Conservation (phyloP, 306 rosid species). For the Psophocarpus tetragonolobus region DNA sequence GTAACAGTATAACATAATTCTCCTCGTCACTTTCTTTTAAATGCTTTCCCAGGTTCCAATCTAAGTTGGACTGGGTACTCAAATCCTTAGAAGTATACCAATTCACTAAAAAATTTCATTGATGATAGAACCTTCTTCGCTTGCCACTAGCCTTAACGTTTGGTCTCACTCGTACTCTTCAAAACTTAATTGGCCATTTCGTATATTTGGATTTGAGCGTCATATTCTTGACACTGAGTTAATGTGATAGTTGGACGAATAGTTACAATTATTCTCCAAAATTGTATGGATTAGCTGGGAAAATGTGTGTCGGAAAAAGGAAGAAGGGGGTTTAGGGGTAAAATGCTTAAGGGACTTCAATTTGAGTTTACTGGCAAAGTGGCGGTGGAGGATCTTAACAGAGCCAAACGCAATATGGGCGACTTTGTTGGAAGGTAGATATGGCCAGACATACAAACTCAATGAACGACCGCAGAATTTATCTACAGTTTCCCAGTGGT, state of each 20-base stretch:
- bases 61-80: not conserved
- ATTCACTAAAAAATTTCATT: constrained; percentile 15
- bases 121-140: not conserved
- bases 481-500: no score
- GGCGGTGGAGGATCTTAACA: no score
- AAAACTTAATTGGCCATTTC: not conserved
- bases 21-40: not conserved
- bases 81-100: not conserved
- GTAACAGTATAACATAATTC: not conserved
- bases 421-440: no score
- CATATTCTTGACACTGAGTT: constrained; percentile 18
- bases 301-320: no score
- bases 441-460: no score
- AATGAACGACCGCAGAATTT: no score
- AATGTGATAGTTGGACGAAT: constrained; percentile 9
- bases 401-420: no score
- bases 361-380: no score
- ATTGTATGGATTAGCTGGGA: no score
- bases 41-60: not conserved
- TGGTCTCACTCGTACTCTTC: constrained; percentile 3
- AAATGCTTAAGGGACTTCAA: no score
- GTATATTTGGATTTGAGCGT: not conserved
- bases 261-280: not conserved
- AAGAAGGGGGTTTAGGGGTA: no score
- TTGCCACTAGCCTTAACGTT: not conserved